Evolutionary conservation across 2,329 filamentous ascomycete genomes (phyloP).

Genomic region (Penicillium occitanis): DNA sequence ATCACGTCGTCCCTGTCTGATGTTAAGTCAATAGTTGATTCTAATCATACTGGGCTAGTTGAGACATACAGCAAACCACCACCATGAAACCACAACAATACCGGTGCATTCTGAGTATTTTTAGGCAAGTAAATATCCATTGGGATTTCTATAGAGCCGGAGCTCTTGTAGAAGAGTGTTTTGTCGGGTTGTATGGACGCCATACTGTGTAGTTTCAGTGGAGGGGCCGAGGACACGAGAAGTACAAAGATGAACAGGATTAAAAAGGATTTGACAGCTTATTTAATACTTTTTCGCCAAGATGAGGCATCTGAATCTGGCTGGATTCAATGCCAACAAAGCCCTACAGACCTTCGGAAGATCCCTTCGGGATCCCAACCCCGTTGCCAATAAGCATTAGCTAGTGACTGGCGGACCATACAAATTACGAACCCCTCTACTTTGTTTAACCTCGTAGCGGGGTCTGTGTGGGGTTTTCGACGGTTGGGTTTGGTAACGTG

Average conservation of each 20-base stretch:
- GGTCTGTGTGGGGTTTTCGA: too few species aligned
- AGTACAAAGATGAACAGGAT: not conserved
- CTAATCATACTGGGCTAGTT: not conserved
- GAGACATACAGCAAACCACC: constrained; percentile 12
- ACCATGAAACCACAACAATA: constrained; percentile 13
- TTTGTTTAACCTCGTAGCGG: too few species aligned
- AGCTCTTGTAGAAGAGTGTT: constrained; percentile 6
- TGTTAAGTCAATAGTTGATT: not conserved
- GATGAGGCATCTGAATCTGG: not conserved
- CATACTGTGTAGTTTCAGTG: constrained; percentile 4
- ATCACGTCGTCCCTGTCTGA: constrained; percentile 14
- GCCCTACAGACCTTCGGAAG: not conserved
- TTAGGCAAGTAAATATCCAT: constrained; percentile 13
- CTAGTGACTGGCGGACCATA: not conserved
- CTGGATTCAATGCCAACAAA: not conserved
- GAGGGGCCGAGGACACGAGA: not conserved
- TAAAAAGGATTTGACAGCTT: not conserved
- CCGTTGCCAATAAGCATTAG: not conserved
- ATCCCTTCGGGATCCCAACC: not conserved
- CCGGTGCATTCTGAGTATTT: constrained; percentile 9
- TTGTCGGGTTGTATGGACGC: constrained; percentile 9
- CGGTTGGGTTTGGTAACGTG: not conserved
- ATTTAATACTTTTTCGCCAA: not conserved
- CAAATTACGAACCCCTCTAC: not conserved
- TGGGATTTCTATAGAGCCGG: constrained; percentile 5